Conservation (phyloP, 2,329 filamentous ascomycete genomes). For the Arthrobotrys pseudoclavata region DNA sequence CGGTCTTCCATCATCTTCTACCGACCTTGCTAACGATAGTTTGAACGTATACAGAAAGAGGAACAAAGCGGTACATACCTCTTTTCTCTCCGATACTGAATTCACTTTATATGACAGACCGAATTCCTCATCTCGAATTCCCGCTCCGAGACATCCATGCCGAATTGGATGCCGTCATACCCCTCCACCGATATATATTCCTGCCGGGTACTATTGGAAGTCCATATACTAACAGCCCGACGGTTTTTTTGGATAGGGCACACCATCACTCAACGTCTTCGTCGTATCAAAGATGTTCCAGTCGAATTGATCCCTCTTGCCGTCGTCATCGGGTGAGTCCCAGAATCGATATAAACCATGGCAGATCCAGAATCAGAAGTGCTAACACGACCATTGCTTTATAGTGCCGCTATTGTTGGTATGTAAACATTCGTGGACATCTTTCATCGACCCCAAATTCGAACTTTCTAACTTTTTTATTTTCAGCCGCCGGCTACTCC, state of each 20-base stretch:
- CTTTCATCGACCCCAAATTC: background rate
- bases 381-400: conserved; percentile 6
- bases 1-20: background rate
- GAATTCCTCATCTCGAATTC: conserved; percentile 12
- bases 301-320: conserved; percentile 94
- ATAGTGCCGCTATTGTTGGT: conserved; percentile 62
- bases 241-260: conserved; percentile 76
- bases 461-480: conserved; percentile 10
- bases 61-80: conserved; percentile 62
- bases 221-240: background rate
- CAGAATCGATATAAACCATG: background rate
- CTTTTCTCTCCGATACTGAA: conserved; percentile 25
- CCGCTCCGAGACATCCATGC: conserved; percentile 1
- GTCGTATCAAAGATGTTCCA: conserved; percentile 88
- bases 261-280: conserved; percentile 94
- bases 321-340: conserved; percentile 85
- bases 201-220: conserved; percentile 19
- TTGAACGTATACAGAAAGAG: conserved; percentile 60
- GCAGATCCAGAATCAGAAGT: background rate
- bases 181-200: conserved; percentile 10
- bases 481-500: conserved; percentile 83
- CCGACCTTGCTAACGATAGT: conserved; percentile 2
- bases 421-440: conserved; percentile 62
- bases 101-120: background rate
- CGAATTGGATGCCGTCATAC: conserved; percentile 10